Conservation (phyloP, 768 basidiomycete genomes). For the Boletus edulis region DNA sequence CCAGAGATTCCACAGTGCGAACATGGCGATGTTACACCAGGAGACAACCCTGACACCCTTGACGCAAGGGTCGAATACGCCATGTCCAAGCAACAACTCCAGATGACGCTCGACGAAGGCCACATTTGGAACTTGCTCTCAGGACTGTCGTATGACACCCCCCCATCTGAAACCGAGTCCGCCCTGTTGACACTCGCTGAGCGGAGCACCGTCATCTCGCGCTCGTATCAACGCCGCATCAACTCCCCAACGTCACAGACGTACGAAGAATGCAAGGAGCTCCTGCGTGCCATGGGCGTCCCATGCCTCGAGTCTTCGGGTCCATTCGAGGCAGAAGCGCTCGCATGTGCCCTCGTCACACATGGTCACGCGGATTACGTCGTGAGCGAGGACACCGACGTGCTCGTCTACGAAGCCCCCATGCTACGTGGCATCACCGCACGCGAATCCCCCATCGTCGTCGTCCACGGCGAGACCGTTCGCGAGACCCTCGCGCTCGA, state of each 20-base stretch:
- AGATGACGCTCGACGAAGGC: constrained; percentile 60
- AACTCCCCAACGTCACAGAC: constrained; percentile 61
- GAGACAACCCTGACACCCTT: constrained; percentile 22
- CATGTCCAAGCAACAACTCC: constrained; percentile 62
- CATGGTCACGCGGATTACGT: constrained; percentile 83
- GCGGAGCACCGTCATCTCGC: constrained; percentile 55
- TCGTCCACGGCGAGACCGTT: constrained; percentile 64
- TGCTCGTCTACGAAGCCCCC: constrained; percentile 79
- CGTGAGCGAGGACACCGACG: constrained; percentile 89
- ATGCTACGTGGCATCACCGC: constrained; percentile 75
- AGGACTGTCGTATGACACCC: constrained; percentile 5
- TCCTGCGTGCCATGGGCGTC: constrained; percentile 79
- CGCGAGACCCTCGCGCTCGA: constrained; percentile 57
- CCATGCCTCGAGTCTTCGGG: constrained; percentile 68
- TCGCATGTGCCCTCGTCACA: constrained; percentile 75
- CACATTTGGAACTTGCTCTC: constrained; percentile 53
- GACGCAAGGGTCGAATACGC: constrained; percentile 42
- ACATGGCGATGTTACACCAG: constrained; percentile 1
- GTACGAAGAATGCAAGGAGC: constrained; percentile 66
- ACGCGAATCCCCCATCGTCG: constrained; percentile 53
- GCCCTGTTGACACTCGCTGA: constrained; percentile 37
- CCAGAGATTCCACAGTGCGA: constrained; percentile 9
- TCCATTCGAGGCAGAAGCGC: constrained; percentile 80
- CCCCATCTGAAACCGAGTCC: constrained; percentile 20
- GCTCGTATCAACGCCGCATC: constrained; percentile 63